Evolutionary conservation across 2,329 filamentous ascomycete genomes (phyloP).

Genomic region (Colletotrichum sp.): DNA sequence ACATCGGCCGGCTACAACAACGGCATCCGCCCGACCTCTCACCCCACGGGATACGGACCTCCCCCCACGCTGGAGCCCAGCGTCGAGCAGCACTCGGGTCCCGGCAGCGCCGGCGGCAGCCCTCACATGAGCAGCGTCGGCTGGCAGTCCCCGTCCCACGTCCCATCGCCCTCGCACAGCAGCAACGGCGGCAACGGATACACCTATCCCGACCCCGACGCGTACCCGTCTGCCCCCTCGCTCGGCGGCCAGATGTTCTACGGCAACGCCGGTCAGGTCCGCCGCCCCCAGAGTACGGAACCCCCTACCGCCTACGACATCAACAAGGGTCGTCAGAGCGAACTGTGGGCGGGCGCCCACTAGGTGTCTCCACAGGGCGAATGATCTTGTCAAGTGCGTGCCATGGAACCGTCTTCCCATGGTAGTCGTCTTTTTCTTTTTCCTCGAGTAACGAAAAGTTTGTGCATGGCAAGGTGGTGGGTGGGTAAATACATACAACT

Average conservation of each 20-base stretch:
- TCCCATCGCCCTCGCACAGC: conserved; percentile 71
- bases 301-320: conserved; percentile 65
- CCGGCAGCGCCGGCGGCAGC: conserved; percentile 76
- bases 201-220: conserved; percentile 84
- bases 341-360: conserved; percentile 57
- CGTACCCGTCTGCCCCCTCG: conserved; percentile 61
- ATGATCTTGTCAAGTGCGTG: background rate
- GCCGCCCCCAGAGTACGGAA: conserved; percentile 77
- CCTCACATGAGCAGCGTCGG: conserved; percentile 83
- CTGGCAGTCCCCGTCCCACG: conserved; percentile 86
- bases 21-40: conserved; percentile 76
- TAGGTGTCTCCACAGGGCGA: conserved; percentile 26
- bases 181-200: conserved; percentile 62
- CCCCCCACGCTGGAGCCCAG: conserved; percentile 86
- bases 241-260: conserved; percentile 76
- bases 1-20: conserved; percentile 64
- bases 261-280: conserved; percentile 64
- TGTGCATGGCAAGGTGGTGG: conserved; percentile 18
- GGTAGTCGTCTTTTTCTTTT: background rate
- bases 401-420: too few species aligned
- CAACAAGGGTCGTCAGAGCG: conserved; percentile 62
- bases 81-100: conserved; percentile 72
- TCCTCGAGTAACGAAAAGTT: conserved; percentile 10
- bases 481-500: conserved; percentile 23
- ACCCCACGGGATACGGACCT: conserved; percentile 82